Base-by-base conservation (phyloP, 371 early-diverging fungal species). In the Rhizopus microsporus region DNA sequence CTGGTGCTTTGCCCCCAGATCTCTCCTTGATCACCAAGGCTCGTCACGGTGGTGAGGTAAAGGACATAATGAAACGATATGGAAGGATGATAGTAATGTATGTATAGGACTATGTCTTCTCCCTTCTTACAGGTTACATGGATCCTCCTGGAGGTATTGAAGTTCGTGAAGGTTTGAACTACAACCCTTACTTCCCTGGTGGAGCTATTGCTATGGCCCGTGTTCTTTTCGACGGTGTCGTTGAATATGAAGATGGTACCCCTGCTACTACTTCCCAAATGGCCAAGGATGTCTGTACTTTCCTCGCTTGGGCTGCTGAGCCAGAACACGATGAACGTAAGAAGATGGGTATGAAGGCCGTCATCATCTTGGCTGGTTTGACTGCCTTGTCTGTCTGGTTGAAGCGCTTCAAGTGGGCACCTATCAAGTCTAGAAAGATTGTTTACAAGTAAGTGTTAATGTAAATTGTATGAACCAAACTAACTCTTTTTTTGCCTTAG, bases 111-210 rank as follows among this genome's bases (percentile, higher is more conserved):
- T 98, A 98, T 71, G 86, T 98, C 66, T 96, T 94, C 79, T 74
- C 97, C 57, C 88, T 98, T 57, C 83, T 98, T 55, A 93, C 94
- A 30, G 98, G 98, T 52, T 98, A 97, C 78, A 81, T 84, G 68
- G 98, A 97, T 63, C 89, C 98, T 37, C 98, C 98, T 50, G 96
- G 95, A 37, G 98, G 98, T 77, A 86, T 98, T 59, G 87, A 88
- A 64, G 74, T 97, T 53, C 91, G 96, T 78, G 96, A 95, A 75
- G 97, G 97, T 60, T 83, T 97, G 45, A 90, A 96, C 88, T 97
- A 94, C 84, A 98, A 98, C 86, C 94, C 95, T 45, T 98, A 97
- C 84, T 97, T 98, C 93, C 98, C 96, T 29, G 98, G 98, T 62
- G 97, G 98, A 65, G 93, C 97, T 57, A 98, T 98, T 80, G 88